Percentiles rank a stretch among this genome's conserved stretches.
phyloP scores from a whole-genome alignment of 768 basidiomycete genomes.

The Ramaria sp. region DNA sequence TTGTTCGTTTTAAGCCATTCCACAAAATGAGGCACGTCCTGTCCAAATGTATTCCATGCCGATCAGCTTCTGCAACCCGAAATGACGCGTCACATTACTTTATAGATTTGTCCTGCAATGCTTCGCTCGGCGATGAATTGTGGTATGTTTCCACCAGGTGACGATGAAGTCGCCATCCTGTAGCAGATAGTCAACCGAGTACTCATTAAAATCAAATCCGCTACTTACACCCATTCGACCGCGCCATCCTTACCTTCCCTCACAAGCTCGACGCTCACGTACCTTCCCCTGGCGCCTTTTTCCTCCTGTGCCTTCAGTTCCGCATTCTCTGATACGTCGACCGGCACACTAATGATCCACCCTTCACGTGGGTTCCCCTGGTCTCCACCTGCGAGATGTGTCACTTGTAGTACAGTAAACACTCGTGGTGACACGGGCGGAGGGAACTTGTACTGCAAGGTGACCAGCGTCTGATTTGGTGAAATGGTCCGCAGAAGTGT shows the following conservation, averaged over 20 bases:
- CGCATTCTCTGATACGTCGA: conserved; percentile 42
- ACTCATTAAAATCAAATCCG: background rate
- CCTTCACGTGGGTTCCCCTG: conserved; percentile 35
- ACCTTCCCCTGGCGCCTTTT: conserved; percentile 54
- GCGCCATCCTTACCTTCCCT: conserved; percentile 49
- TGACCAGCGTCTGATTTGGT: conserved; percentile 55
- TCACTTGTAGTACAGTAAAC: conserved; percentile 66
- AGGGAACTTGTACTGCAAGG: conserved; percentile 59
- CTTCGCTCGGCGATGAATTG: conserved; percentile 48
- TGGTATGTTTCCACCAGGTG: conserved; percentile 60
- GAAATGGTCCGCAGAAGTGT: conserved; percentile 53
- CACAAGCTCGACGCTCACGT: conserved; percentile 59
- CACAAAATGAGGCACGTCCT: conserved; percentile 70
- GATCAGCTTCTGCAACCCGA: background rate
- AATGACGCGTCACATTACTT: conserved; percentile 25
- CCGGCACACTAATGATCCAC: conserved; percentile 42
- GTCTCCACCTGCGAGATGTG: conserved; percentile 35
- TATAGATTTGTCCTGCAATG: conserved; percentile 52
- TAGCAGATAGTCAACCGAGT: background rate
- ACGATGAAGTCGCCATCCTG: conserved; percentile 64
- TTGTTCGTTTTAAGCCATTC: conserved; percentile 40
- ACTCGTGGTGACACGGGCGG: conserved; percentile 62
- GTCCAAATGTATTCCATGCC: conserved; percentile 6
- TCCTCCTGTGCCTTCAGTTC: conserved; percentile 53
- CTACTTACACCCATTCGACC: conserved; percentile 48